Percentiles rank a stretch among this genome's conserved stretches.
Evolutionary conservation across 2,329 filamentous ascomycete genomes (phyloP).

Genomic region (Penicillium sp.): DNA sequence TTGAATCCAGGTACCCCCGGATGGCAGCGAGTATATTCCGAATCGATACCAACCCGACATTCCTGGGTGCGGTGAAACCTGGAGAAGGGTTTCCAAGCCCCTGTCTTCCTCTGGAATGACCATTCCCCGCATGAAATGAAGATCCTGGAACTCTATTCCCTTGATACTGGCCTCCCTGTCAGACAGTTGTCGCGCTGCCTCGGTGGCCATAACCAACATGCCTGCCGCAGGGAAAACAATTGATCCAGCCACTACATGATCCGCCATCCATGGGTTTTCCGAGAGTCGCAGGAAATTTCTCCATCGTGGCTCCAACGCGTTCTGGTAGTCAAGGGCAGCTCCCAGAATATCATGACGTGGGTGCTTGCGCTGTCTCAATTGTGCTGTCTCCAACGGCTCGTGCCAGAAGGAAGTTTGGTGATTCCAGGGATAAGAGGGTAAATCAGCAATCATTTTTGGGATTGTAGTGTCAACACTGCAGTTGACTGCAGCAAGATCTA

Average conservation of each 20-base stretch:
- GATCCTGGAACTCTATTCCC: constrained; percentile 20
- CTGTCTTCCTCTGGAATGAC: constrained; percentile 21
- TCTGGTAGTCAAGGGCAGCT: constrained; percentile 18
- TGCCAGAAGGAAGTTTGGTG: constrained; percentile 42
- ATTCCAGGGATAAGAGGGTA: constrained; percentile 47
- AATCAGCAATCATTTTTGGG: constrained; percentile 23
- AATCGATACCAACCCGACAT: constrained; percentile 24
- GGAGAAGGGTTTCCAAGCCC: constrained; percentile 20
- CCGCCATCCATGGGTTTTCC: constrained; percentile 44
- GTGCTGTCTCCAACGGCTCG: constrained; percentile 28
- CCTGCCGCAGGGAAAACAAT: constrained; percentile 29
- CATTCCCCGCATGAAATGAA: constrained; percentile 18
- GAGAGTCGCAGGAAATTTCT: constrained; percentile 39
- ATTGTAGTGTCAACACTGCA: constrained; percentile 6
- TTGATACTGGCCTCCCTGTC: constrained; percentile 9
- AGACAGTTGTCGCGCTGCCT: constrained; percentile 22
- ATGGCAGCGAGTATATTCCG: constrained; percentile 19
- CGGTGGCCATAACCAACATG: constrained; percentile 24
- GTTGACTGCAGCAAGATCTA: constrained; percentile 14
- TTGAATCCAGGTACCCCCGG: constrained; percentile 19
- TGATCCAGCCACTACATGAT: constrained; percentile 39
- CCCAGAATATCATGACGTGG: constrained; percentile 29
- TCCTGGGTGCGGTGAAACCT: constrained; percentile 16
- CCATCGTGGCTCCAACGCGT: constrained; percentile 41
- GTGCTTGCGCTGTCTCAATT: constrained; percentile 26